Conservation (phyloP, 2,329 filamentous ascomycete genomes). For the Whalleya microplaca region DNA sequence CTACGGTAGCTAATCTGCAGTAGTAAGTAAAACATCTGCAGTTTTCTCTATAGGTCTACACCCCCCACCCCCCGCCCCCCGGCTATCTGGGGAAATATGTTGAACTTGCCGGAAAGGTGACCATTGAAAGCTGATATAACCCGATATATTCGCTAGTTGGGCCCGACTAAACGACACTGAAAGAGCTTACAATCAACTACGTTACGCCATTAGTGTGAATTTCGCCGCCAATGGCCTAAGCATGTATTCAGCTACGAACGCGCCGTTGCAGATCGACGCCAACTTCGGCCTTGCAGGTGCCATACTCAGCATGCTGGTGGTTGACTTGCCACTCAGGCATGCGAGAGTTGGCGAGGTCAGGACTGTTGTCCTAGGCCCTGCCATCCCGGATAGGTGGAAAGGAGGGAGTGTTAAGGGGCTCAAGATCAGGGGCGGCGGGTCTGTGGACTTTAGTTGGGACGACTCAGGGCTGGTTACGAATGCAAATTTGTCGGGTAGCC, state of each 20-base stretch:
- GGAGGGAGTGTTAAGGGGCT: conserved; percentile 49
- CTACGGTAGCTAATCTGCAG: too few species aligned
- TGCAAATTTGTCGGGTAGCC: conserved; percentile 13
- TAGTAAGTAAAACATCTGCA: too few species aligned
- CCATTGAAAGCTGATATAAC: too few species aligned
- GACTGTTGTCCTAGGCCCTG: conserved; percentile 50
- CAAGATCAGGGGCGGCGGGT: conserved; percentile 47
- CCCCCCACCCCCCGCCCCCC: too few species aligned
- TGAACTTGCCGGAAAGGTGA: too few species aligned
- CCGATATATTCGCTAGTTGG: conserved; percentile 41
- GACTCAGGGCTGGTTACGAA: conserved; percentile 32
- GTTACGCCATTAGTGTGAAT: conserved; percentile 53
- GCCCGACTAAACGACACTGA: conserved; percentile 56
- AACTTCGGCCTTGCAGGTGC: conserved; percentile 58
- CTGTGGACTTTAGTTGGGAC: conserved; percentile 50
- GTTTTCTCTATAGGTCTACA: too few species aligned
- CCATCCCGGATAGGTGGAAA: conserved; percentile 50
- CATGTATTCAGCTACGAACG: conserved; percentile 51
- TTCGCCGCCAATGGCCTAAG: conserved; percentile 54
- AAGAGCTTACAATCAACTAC: conserved; percentile 51
- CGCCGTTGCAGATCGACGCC: conserved; percentile 62
- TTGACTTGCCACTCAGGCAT: conserved; percentile 47
- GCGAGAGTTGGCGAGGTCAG: conserved; percentile 23
- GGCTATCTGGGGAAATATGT: too few species aligned
- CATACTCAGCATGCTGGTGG: conserved; percentile 54